Conservation (phyloP, 768 basidiomycete species). For the Scleroderma citrinum region DNA sequence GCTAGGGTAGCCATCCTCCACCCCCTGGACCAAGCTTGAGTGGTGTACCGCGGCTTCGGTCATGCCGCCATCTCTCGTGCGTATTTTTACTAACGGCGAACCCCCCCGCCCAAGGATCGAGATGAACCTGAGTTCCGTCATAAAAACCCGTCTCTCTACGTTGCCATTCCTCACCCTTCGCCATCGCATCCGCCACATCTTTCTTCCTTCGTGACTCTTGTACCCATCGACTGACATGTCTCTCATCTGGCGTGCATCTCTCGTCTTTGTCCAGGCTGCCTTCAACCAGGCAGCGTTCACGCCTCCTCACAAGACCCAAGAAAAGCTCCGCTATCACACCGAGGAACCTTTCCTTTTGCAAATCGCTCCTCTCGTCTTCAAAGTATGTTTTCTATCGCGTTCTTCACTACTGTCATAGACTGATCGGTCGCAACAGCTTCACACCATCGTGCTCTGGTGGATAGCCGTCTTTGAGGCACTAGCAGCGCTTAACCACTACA, state of each 20-base stretch:
- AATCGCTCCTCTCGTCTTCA: slow-evolving; percentile 52
- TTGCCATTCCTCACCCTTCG: not conserved
- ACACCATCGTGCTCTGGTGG: slow-evolving; percentile 44
- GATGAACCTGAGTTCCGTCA: not conserved
- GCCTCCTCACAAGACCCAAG: slow-evolving; percentile 50
- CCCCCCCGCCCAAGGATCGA: not conserved
- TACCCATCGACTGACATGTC: slow-evolving; percentile 34
- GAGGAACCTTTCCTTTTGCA: slow-evolving; percentile 46
- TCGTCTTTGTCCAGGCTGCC: slow-evolving; percentile 44
- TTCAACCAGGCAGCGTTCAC: slow-evolving; percentile 48
- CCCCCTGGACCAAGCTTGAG: no score
- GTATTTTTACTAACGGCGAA: not conserved
- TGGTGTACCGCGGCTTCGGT: no score
- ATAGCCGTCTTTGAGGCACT: slow-evolving; percentile 47
- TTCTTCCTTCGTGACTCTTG: slow-evolving; percentile 1
- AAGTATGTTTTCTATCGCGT: slow-evolving; percentile 27
- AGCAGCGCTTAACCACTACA: slow-evolving; percentile 30
- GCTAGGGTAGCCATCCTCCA: no score
- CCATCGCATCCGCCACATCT: not conserved
- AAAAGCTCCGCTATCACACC: slow-evolving; percentile 48
- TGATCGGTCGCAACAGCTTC: slow-evolving; percentile 31
- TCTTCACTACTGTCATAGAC: not conserved
- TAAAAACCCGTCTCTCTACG: not conserved
- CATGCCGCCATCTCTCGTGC: not conserved
- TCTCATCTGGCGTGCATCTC: slow-evolving; percentile 35